Evolutionary conservation across 495 filamentous ascomycete genomes (phyloP), one percentile per base, ranked within the genome.

Genomic region (Geoglossum glabrum): DNA sequence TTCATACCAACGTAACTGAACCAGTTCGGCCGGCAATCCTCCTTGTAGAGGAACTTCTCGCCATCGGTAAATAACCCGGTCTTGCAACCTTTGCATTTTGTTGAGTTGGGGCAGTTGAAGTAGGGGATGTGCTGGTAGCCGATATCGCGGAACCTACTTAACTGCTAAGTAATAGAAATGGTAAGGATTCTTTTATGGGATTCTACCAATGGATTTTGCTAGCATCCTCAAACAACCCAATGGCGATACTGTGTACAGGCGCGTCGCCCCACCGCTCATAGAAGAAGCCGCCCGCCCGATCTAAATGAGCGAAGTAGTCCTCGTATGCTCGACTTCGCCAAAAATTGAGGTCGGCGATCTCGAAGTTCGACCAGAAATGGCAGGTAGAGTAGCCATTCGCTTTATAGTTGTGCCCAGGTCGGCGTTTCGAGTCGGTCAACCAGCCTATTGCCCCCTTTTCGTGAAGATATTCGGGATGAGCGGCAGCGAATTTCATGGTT

Each of bases 301-400:
- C 93, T 33, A 99, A 73, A 67, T 96, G 87, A 67, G 95, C 82
- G 71, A 99, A 99, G 68, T 96, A 99, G 55, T 88, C 86, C 67
- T 90, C 84, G 68, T 99, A 99, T 54, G 79, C 76, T 68, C 89
- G 79, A 63, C 88, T 84, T 11, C 93, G 76, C 87, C 90, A 99
- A 73, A 99, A 96, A 60, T 77, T 79, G 79, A 99, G 80, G 67
- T 95, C 89, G 34, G 81, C 93, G 63, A 99, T 93, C 71, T 99
- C 93, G 65, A 99, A 99, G 71, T 99, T 99, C 59, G 81, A 88
- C 93, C 93, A 99, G 75, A 99, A 99, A 71, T 99, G 93, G 69
- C 93, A 99, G n/a, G 93, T 98, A 11, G 86, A 92, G 74, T 96
- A 98, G 38, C 92, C 92, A 59, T 92, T 81, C 31, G 87, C 90